These are phyloP conservation scores for Aspergillus proliferans DNA, from an alignment of 2,329 filamentous ascomycete genomes.

Conservation along the genomic window DNA sequence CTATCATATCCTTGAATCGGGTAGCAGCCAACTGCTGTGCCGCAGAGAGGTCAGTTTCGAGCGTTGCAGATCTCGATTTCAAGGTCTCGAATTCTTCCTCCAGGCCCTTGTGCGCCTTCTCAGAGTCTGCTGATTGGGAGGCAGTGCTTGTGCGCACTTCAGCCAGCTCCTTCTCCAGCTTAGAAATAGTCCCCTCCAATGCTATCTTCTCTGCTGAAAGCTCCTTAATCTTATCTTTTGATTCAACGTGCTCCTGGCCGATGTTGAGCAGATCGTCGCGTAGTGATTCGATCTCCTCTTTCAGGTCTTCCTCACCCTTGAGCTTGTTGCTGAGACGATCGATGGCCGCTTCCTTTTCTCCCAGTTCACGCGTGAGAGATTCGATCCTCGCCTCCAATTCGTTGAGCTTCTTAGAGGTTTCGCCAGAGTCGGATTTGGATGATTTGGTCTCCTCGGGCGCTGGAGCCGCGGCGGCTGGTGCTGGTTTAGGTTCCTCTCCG, in stretches of 20 bases:
- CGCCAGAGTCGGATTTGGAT: constrained; percentile 29
- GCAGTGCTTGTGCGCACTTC: constrained; percentile 46
- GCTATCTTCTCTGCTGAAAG: constrained; percentile 63
- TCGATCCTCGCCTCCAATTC: constrained; percentile 34
- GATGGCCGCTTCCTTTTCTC: constrained; percentile 65
- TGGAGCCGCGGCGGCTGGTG: constrained; percentile 8
- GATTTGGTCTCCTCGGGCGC: constrained; percentile 10
- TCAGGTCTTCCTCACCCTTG: constrained; percentile 68
- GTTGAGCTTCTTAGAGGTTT: constrained; percentile 12
- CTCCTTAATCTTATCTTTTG: constrained; percentile 67
- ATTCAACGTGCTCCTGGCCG: constrained; percentile 76
- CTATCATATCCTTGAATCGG: constrained; percentile 80
- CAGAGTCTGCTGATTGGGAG: constrained; percentile 41
- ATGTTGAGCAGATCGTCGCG: constrained; percentile 72
- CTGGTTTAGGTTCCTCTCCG: constrained; percentile 30
- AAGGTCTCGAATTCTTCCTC: constrained; percentile 64
- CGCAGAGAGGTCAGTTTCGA: constrained; percentile 79
- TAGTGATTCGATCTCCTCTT: constrained; percentile 79
- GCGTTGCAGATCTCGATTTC: constrained; percentile 59
- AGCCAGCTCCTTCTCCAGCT: constrained; percentile 65
- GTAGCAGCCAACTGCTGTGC: constrained; percentile 80
- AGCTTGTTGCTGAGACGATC: constrained; percentile 63
- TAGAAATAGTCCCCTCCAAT: constrained; percentile 58
- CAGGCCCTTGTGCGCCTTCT: constrained; percentile 50
- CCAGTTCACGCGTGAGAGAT: constrained; percentile 28